phyloP scores from a whole-genome alignment of 2,329 filamentous ascomycete species.

The Venturia effusa region DNA sequence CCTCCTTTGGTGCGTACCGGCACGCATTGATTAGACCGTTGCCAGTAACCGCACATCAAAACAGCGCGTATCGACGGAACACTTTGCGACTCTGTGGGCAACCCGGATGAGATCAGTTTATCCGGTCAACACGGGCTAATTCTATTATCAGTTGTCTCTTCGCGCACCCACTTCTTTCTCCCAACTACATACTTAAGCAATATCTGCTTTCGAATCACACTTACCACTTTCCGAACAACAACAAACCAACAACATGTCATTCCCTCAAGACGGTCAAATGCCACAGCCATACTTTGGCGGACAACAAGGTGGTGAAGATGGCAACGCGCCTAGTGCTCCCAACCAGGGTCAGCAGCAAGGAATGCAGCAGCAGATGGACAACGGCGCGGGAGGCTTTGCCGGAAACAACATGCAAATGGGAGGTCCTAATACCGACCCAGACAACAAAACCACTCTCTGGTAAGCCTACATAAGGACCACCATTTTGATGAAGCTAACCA shows the following conservation, averaged over 20 bases:
- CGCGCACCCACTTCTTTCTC: not conserved
- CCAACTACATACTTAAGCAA: constrained; percentile 2
- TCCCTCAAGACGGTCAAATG: constrained; percentile 6
- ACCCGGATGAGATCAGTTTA: not conserved
- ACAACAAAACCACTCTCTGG: constrained; percentile 44
- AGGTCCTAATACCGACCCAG: constrained; percentile 26
- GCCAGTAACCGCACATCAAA: not conserved
- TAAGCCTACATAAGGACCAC: constrained; percentile 21
- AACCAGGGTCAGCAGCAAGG: constrained; percentile 14
- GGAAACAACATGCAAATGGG: not conserved
- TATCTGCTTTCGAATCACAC: constrained; percentile 23
- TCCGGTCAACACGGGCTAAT: not conserved
- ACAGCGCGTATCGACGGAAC: not conserved
- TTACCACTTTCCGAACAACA: not conserved
- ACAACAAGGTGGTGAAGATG: constrained; percentile 9
- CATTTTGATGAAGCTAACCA: not conserved
- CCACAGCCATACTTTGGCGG: constrained; percentile 3
- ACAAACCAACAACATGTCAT: constrained; percentile 7
- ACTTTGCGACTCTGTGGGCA: constrained; percentile 2
- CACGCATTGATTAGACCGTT: not conserved
- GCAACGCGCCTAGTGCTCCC: constrained; percentile 6
- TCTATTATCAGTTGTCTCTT: not conserved
- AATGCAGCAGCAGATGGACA: constrained; percentile 13
- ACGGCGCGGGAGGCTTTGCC: not conserved
- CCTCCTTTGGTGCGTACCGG: not conserved